These are phyloP conservation scores for Holtermannia corniformis DNA, from an alignment of 768 basidiomycete genomes.

Conservation along the genomic window DNA sequence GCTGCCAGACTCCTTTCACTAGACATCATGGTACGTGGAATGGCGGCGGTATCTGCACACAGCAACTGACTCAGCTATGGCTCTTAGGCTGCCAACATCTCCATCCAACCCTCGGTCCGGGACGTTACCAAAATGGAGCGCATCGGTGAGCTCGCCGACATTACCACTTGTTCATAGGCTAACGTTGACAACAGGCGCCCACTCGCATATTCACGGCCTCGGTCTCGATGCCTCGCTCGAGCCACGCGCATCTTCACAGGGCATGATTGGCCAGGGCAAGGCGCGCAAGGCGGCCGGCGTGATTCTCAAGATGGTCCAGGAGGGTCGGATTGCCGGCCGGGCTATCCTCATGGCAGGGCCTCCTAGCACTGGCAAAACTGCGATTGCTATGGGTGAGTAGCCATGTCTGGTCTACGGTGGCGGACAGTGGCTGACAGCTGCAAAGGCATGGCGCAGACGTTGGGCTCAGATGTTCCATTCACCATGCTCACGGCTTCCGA, in stretches of 20 bases:
- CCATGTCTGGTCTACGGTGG: background rate
- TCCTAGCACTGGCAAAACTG: constrained; percentile 94
- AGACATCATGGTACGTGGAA: background rate
- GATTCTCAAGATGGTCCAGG: constrained; percentile 96
- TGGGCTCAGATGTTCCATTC: constrained; percentile 91
- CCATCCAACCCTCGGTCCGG: constrained; percentile 30
- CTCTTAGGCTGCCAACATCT: constrained; percentile 39
- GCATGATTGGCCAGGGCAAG: constrained; percentile 94
- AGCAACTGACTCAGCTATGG: background rate
- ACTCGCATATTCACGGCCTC: constrained; percentile 83
- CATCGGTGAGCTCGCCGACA: constrained; percentile 30
- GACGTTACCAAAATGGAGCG: constrained; percentile 44
- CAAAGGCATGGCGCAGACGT: constrained; percentile 86
- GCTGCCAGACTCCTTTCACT: background rate
- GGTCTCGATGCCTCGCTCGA: constrained; percentile 84
- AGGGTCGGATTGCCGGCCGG: constrained; percentile 86
- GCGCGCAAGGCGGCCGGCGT: constrained; percentile 96
- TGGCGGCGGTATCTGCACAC: background rate
- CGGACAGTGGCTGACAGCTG: background rate
- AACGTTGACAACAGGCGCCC: constrained; percentile 33
- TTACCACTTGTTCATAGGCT: background rate
- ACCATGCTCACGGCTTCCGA: constrained; percentile 97
- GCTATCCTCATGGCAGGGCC: constrained; percentile 97
- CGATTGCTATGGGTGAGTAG: constrained; percentile 80
- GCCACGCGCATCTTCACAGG: constrained; percentile 72